Evolutionary conservation across 2,329 filamentous ascomycete species (phyloP).

Genomic region (Coniochaeta sp.): DNA sequence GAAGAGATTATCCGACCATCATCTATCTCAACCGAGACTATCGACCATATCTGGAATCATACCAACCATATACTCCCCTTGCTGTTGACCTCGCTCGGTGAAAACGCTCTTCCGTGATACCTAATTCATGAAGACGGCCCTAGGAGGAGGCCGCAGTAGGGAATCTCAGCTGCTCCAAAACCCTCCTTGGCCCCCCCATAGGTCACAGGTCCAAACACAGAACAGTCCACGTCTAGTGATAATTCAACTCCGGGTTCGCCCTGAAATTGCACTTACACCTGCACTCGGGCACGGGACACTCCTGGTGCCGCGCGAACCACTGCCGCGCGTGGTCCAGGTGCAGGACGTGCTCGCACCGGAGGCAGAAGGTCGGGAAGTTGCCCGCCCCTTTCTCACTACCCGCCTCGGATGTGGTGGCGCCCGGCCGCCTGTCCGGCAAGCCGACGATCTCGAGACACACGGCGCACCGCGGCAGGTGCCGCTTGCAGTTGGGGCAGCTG

Average conservation of each 20-base stretch:
- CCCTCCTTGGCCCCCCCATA: too few species aligned
- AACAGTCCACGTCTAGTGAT: too few species aligned
- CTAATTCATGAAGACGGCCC: too few species aligned
- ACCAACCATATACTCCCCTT: too few species aligned
- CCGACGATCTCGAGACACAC: slow-evolving; percentile 62
- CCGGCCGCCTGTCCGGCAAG: slow-evolving; percentile 43
- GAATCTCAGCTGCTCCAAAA: too few species aligned
- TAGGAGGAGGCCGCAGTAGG: too few species aligned
- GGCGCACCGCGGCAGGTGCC: slow-evolving; percentile 59
- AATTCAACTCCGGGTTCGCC: slow-evolving; percentile 52
- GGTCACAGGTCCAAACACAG: too few species aligned
- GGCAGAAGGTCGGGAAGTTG: slow-evolving; percentile 61
- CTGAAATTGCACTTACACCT: slow-evolving; percentile 57
- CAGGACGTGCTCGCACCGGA: slow-evolving; percentile 60
- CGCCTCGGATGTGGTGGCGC: neutral
- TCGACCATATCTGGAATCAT: too few species aligned
- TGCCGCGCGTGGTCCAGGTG: slow-evolving; percentile 60
- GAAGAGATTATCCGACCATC: too few species aligned
- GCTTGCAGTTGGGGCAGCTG: slow-evolving; percentile 59
- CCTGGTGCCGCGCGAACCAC: slow-evolving; percentile 58
- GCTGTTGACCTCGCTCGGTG: too few species aligned
- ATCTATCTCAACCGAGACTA: too few species aligned
- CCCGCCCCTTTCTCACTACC: slow-evolving; percentile 31
- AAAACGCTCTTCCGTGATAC: too few species aligned
- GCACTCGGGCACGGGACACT: slow-evolving; percentile 64